A percentile compares a stretch with the other conserved stretches of the same genome.
Evolutionary conservation across 176 grass and related monocot species (phyloP).

Genomic region (Metroxylon sagu): DNA sequence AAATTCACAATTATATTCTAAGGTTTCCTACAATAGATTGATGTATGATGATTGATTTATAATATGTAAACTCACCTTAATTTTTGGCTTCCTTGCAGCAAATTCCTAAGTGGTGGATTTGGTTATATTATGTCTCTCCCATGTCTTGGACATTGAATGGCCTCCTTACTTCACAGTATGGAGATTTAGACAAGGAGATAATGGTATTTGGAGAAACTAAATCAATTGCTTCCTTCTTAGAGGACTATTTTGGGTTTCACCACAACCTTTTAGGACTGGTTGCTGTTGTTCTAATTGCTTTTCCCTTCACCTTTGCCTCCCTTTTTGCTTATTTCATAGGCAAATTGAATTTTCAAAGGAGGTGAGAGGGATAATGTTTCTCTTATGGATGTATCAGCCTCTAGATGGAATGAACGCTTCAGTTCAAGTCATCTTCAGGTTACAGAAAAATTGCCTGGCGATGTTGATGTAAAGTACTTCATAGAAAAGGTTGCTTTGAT

Average conservation of each 20-base stretch:
- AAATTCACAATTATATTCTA: background rate
- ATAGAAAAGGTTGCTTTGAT: too few species aligned
- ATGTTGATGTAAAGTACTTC: too few species aligned
- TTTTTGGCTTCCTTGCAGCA: constrained; percentile 37
- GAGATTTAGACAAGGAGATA: constrained; percentile 28
- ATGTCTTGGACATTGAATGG: constrained; percentile 48
- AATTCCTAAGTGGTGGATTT: constrained; percentile 91
- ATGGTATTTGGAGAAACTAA: constrained; percentile 41
- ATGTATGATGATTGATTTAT: background rate
- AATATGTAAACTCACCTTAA: background rate
- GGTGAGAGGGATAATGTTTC: constrained; percentile 14
- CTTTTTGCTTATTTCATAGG: constrained; percentile 51
- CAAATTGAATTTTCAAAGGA: constrained; percentile 68
- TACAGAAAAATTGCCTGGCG: too few species aligned
- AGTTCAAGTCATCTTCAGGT: too few species aligned
- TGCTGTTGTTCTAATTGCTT: constrained; percentile 28
- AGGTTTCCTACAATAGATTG: too few species aligned
- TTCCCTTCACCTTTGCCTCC: constrained; percentile 41
- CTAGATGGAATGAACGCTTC: too few species aligned
- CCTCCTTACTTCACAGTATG: constrained; percentile 67
- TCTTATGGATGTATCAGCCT: too few species aligned
- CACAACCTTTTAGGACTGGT: constrained; percentile 37
- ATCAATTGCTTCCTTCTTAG: constrained; percentile 34
- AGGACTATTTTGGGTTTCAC: constrained; percentile 56
- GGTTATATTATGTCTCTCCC: constrained; percentile 55